Evolutionary conservation across 2,329 filamentous ascomycete genomes (phyloP).

Genomic region (Aspergillus glaucus): DNA sequence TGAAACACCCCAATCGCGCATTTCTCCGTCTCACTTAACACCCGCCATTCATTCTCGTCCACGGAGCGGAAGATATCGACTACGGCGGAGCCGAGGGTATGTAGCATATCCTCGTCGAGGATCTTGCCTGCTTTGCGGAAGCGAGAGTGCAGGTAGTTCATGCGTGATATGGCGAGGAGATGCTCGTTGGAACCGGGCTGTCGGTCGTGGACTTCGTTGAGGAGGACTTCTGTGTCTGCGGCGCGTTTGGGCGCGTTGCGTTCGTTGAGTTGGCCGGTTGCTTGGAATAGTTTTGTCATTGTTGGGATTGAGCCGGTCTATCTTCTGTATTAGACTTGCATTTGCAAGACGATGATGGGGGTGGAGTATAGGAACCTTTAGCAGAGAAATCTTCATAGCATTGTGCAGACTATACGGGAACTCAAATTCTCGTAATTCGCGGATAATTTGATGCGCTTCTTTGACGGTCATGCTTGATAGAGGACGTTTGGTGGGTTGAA

Average conservation of each 20-base stretch:
- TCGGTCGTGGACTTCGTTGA: constrained; percentile 36
- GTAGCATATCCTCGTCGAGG: constrained; percentile 52
- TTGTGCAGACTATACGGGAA: constrained; percentile 22
- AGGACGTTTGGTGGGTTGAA: constrained; percentile 1
- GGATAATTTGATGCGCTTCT: constrained; percentile 21
- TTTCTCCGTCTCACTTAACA: constrained; percentile 55
- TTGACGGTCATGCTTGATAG: constrained; percentile 23
- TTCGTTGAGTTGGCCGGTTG: constrained; percentile 39
- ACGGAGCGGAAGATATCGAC: constrained; percentile 56
- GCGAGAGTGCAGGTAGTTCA: constrained; percentile 53
- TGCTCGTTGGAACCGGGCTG: constrained; percentile 31
- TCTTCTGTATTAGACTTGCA: background rate
- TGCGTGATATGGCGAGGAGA: constrained; percentile 47
- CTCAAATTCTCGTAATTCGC: constrained; percentile 21
- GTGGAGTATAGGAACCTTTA: constrained; percentile 12
- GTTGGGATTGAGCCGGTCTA: constrained; percentile 45
- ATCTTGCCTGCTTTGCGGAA: constrained; percentile 52
- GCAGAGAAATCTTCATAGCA: constrained; percentile 16
- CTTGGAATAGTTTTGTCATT: constrained; percentile 40
- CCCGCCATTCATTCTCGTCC: constrained; percentile 59
- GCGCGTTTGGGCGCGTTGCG: constrained; percentile 42
- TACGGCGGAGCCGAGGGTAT: constrained; percentile 55
- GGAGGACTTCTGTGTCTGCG: constrained; percentile 41
- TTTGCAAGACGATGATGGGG: background rate
- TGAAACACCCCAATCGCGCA: constrained; percentile 60